phyloP scores from a whole-genome alignment of 1,284 basidiomycete genomes.

The Cutaneotrichosporon dermatis region DNA sequence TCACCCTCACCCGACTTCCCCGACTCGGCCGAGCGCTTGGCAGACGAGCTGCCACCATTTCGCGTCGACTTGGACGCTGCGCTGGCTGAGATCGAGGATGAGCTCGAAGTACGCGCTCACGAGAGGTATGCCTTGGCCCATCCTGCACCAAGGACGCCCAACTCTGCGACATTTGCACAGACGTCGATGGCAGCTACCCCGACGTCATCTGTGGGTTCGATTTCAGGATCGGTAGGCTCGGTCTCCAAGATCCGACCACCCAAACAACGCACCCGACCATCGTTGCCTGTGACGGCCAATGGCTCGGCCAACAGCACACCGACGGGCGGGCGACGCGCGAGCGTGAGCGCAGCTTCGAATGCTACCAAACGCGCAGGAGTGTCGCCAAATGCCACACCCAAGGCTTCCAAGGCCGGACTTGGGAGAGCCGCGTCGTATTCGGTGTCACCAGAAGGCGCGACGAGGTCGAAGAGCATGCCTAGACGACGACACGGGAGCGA shows the following conservation, averaged over 20 bases:
- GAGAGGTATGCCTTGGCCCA: conserved; percentile 13
- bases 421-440: neutral
- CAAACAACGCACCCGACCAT: neutral
- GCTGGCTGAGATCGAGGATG: conserved; percentile 20
- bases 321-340: neutral
- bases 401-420: neutral
- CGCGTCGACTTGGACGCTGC: conserved; percentile 21
- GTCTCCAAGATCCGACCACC: neutral
- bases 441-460: neutral
- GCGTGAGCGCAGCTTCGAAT: too few species aligned
- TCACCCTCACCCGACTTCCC: conserved; percentile 17
- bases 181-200: neutral
- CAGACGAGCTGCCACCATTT: conserved; percentile 16
- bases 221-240: neutral
- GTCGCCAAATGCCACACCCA: neutral
- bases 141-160: conserved; percentile 2
- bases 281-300: neutral
- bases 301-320: neutral
- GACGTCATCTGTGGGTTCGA: neutral
- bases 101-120: conserved; percentile 17
- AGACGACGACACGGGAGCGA: neutral
- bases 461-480: neutral
- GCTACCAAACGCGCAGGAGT: neutral
- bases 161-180: neutral
- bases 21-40: conserved; percentile 1